Percentiles rank a stretch among this genome's conserved stretches.
Conservation (phyloP, 2,329 filamentous ascomycete species). For the Rhinocladiella similis region DNA sequence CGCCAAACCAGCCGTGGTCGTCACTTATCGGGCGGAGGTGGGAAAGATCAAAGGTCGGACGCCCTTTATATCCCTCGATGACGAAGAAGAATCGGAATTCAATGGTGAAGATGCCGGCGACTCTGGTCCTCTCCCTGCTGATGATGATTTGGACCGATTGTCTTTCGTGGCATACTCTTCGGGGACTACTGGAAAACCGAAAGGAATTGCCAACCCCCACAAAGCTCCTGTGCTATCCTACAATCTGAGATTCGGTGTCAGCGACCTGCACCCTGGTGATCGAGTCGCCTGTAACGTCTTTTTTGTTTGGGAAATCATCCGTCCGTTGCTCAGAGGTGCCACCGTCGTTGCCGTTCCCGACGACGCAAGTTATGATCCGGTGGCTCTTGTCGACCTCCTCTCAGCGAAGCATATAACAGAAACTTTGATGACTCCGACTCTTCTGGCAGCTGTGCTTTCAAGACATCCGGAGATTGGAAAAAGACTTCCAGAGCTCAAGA, state of each 20-base stretch:
- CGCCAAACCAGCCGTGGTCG: slow-evolving; percentile 67
- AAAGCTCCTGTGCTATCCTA: slow-evolving; percentile 73
- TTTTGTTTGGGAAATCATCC: slow-evolving; percentile 82
- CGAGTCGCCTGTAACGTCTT: slow-evolving; percentile 87
- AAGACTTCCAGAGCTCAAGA: slow-evolving; percentile 65
- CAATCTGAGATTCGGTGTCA: slow-evolving; percentile 68
- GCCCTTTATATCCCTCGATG: slow-evolving; percentile 67
- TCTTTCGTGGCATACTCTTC: slow-evolving; percentile 81
- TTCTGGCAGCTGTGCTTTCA: slow-evolving; percentile 71
- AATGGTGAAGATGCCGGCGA: slow-evolving; percentile 44
- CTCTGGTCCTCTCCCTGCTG: slow-evolving; percentile 55
- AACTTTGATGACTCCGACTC: slow-evolving; percentile 79
- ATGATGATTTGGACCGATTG: slow-evolving; percentile 70
- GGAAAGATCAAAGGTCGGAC: slow-evolving; percentile 64
- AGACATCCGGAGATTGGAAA: slow-evolving; percentile 66
- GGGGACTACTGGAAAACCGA: slow-evolving; percentile 75
- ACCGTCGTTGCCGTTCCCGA: slow-evolving; percentile 76
- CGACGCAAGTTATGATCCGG: slow-evolving; percentile 74
- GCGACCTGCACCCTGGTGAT: slow-evolving; percentile 69
- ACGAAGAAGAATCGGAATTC: slow-evolving; percentile 30
- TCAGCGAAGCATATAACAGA: slow-evolving; percentile 68
- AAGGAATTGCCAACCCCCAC: slow-evolving; percentile 79
- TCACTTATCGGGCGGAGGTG: slow-evolving; percentile 66
- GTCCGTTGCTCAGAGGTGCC: slow-evolving; percentile 72
- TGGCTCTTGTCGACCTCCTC: slow-evolving; percentile 70